Conservation (phyloP, 192 early-diverging fungal species). For the Coemansia sp. region DNA sequence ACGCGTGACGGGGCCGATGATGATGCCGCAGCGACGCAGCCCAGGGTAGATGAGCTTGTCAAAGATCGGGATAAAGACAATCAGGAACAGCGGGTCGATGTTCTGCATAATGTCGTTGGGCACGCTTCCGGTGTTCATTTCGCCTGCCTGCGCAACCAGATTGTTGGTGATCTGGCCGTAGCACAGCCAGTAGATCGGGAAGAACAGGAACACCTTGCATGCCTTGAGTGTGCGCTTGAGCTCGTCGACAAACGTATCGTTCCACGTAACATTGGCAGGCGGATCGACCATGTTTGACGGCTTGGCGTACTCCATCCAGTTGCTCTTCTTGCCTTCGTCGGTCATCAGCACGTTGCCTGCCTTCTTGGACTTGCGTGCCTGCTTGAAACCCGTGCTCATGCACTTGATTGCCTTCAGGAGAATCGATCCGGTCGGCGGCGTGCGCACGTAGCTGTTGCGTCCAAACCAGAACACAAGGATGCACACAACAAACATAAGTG, state of each 20-base stretch:
- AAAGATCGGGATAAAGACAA: constrained; percentile 71
- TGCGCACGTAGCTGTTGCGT: constrained; percentile 41
- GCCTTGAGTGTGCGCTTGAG: constrained; percentile 24
- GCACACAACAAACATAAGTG: constrained; percentile 51
- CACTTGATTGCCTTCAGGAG: constrained; percentile 18
- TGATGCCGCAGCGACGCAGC: constrained; percentile 54
- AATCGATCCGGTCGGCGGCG: constrained; percentile 54
- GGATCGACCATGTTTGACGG: constrained; percentile 21
- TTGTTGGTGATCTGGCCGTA: constrained; percentile 66
- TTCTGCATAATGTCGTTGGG: constrained; percentile 71
- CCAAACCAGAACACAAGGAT: constrained; percentile 54
- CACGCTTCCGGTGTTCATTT: constrained; percentile 58
- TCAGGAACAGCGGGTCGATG: constrained; percentile 66
- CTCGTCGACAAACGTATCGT: constrained; percentile 36
- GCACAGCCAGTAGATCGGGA: constrained; percentile 42
- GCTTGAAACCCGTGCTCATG: constrained; percentile 20
- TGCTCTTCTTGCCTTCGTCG: not conserved
- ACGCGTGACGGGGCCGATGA: constrained; percentile 62
- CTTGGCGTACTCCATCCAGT: constrained; percentile 34
- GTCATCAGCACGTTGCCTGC: not conserved
- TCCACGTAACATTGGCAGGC: constrained; percentile 8
- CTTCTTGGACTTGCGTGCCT: constrained; percentile 22
- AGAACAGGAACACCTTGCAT: constrained; percentile 42
- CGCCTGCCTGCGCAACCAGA: constrained; percentile 61
- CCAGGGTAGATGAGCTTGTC: constrained; percentile 63